phyloP scores from a whole-genome alignment of 192 early-diverging fungal species.

The Jimgerdemannia flammicorona region DNA sequence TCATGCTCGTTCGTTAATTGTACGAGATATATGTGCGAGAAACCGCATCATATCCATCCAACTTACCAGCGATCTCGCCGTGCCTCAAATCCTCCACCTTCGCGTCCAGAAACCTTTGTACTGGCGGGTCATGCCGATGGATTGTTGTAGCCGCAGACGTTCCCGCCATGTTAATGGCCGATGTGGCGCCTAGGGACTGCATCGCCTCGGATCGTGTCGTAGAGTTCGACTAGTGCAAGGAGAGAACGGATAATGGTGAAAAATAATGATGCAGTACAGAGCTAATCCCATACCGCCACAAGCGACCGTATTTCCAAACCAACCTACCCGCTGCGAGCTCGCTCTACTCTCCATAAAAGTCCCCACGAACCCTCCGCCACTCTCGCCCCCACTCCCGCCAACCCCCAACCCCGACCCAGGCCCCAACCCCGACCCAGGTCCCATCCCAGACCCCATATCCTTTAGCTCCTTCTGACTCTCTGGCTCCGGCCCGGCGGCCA shows the following conservation, averaged over 20 bases:
- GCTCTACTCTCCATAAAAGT: not conserved
- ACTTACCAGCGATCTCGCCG: not conserved
- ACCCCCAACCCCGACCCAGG: not conserved
- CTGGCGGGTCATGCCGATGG: not conserved
- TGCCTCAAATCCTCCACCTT: not conserved
- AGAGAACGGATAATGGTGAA: not conserved
- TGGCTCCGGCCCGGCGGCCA: not conserved
- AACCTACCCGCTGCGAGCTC: not conserved
- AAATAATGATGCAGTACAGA: not conserved
- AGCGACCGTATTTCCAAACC: not conserved
- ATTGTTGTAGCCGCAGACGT: not conserved
- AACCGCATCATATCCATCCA: not conserved
- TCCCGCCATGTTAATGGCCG: not conserved
- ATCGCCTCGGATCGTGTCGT: not conserved
- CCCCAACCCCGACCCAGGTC: not conserved
- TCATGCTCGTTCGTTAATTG: not conserved
- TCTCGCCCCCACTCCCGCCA: not conserved
- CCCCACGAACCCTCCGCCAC: not conserved
- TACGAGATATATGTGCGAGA: not conserved
- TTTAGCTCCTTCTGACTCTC: not conserved
- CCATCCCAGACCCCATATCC: not conserved
- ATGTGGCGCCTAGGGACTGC: not conserved
- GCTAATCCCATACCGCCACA: not conserved
- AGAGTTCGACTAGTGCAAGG: not conserved
- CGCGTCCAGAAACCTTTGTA: not conserved